These are phyloP conservation scores for Pleurotus platypus DNA, from an alignment of 768 basidiomycete genomes.

Conservation along the genomic window DNA sequence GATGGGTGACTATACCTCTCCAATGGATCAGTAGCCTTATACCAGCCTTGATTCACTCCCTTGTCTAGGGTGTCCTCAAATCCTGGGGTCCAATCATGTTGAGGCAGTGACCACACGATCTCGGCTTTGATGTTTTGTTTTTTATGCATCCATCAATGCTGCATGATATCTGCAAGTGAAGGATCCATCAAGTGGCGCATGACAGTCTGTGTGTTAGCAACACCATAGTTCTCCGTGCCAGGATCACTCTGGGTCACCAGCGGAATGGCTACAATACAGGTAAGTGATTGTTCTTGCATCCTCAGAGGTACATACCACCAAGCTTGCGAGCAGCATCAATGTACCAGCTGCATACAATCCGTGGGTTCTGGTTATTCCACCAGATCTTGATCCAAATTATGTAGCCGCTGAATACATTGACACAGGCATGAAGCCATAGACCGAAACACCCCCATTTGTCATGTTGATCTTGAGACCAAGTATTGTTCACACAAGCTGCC, in stretches of 20 bases:
- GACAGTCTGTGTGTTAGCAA: slow-evolving; percentile 39
- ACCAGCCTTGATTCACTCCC: slow-evolving; percentile 25
- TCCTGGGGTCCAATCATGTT: slow-evolving; percentile 24
- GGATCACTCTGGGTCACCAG: slow-evolving; percentile 40
- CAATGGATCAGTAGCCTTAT: slow-evolving; percentile 21
- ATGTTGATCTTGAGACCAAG: slow-evolving; percentile 30
- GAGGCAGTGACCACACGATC: slow-evolving; percentile 30
- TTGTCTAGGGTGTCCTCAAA: slow-evolving; percentile 30
- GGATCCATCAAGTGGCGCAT: slow-evolving; percentile 32
- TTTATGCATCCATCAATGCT: slow-evolving; percentile 26
- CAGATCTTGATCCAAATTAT: slow-evolving; percentile 29
- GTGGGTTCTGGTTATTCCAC: slow-evolving; percentile 36
- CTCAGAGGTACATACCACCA: slow-evolving; percentile 12
- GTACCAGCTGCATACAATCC: slow-evolving; percentile 30
- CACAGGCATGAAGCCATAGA: slow-evolving; percentile 23
- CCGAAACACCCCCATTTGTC: slow-evolving; percentile 33
- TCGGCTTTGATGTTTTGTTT: slow-evolving; percentile 35
- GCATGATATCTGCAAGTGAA: slow-evolving; percentile 21
- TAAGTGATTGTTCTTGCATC: neutral
- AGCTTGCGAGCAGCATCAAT: slow-evolving; percentile 19
- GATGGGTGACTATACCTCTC: slow-evolving; percentile 13
- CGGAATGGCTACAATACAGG: slow-evolving; percentile 19
- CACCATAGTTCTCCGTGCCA: slow-evolving; percentile 37
- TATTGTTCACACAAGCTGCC: slow-evolving; percentile 29
- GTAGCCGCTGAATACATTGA: slow-evolving; percentile 25